Evolutionary conservation across 345 rosid genomes (phyloP).

Genomic region (Bretschneidera sinensis): DNA sequence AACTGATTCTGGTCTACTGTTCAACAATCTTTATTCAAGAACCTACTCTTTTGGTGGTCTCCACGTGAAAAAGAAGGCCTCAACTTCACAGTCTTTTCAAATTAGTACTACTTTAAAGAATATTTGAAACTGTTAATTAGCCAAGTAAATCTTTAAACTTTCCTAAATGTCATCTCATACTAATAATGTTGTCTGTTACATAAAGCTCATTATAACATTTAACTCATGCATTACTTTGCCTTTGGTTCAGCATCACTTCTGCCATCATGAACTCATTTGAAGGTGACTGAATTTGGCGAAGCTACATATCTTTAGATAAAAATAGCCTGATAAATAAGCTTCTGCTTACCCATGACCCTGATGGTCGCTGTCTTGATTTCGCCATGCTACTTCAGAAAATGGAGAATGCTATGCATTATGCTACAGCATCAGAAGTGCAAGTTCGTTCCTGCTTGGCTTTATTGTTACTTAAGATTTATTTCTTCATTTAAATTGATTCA

Average conservation of each 20-base stretch:
- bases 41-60: neutral
- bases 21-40: neutral
- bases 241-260: neutral
- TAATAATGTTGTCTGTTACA: neutral
- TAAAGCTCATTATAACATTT: too few relatives aligned
- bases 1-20: too few relatives aligned
- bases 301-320: conserved; percentile 27
- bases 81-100: neutral
- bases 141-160: neutral
- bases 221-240: neutral
- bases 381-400: conserved; percentile 48
- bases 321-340: conserved; percentile 51
- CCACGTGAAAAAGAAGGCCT: neutral
- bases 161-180: neutral
- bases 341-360: conserved; percentile 67
- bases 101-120: neutral
- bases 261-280: neutral
- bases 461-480: too few relatives aligned
- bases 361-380: conserved; percentile 61
- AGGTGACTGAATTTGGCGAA: neutral
- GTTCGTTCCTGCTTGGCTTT: conserved; percentile 14
- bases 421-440: conserved; percentile 30
- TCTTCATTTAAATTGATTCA: neutral
- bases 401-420: conserved; percentile 47
- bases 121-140: neutral